Evolutionary conservation across 208 protist genomes (phyloP).

Genomic region (Leishmania major): DNA sequence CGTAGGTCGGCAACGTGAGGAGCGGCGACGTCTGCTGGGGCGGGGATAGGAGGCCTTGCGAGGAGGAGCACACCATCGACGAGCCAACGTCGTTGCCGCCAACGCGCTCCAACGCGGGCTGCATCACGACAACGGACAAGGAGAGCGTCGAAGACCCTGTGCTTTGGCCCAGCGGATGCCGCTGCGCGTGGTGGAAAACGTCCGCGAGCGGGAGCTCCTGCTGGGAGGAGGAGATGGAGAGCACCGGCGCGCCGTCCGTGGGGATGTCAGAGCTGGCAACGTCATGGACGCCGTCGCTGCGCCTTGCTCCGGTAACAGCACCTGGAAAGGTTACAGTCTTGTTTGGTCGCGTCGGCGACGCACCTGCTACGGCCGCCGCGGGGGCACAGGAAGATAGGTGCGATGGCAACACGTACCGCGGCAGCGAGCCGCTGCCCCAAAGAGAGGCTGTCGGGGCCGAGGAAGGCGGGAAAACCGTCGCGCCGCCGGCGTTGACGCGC

Average conservation of each 20-base stretch:
- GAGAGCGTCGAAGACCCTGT: conserved; percentile 7
- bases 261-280: no score
- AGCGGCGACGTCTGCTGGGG: background rate
- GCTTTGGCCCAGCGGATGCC: background rate
- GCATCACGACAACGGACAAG: conserved; percentile 24
- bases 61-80: background rate
- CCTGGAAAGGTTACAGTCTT: background rate
- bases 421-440: background rate
- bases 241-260: background rate
- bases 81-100: background rate
- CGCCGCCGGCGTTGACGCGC: background rate
- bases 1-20: conserved; percentile 5
- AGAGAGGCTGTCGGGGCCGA: background rate
- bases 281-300: background rate
- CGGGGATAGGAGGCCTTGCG: background rate
- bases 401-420: background rate
- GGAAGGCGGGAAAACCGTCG: background rate
- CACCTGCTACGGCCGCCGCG: background rate
- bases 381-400: background rate
- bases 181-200: background rate
- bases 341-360: background rate
- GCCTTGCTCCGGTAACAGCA: background rate
- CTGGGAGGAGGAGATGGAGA: background rate
- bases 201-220: background rate
- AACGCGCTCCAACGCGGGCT: conserved; percentile 21